Evolutionary conservation across 1,139 yeast species (phyloP).

Genomic region (Debaryomyces udenii): DNA sequence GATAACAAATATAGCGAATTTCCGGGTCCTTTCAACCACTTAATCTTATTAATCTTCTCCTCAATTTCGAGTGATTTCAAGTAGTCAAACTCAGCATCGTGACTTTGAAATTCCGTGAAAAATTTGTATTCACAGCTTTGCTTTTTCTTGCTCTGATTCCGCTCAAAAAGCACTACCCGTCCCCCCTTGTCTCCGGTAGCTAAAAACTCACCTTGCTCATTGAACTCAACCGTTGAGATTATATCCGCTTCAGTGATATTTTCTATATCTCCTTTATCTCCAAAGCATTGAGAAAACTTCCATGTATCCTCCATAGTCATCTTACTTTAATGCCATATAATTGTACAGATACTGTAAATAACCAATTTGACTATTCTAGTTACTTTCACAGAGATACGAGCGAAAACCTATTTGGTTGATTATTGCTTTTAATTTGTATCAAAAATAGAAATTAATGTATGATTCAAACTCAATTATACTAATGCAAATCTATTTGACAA

Average conservation of each 20-base stretch:
- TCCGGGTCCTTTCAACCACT: conserved; percentile 90
- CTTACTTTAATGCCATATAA: conserved; percentile 4
- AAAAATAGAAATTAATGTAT: conserved; percentile 3
- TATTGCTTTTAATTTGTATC: conserved; percentile 5
- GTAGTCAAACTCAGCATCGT: conserved; percentile 98
- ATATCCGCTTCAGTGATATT: conserved; percentile 97
- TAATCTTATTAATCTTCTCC: conserved; percentile 96
- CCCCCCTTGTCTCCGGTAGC: conserved; percentile 99
- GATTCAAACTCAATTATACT: conserved; percentile 6
- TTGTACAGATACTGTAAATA: not conserved
- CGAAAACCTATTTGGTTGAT: not conserved
- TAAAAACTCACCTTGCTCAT: conserved; percentile 88
- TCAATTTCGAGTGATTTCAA: conserved; percentile 94
- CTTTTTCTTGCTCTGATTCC: conserved; percentile 76
- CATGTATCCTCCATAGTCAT: conserved; percentile 41
- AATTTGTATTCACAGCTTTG: conserved; percentile 84
- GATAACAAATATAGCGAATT: conserved; percentile 86
- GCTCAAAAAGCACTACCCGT: conserved; percentile 91
- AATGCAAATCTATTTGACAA: not conserved
- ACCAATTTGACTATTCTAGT: too few species aligned
- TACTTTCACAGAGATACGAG: too few species aligned
- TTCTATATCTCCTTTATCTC: conserved; percentile 97
- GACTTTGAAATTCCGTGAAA: conserved; percentile 96
- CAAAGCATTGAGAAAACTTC: conserved; percentile 92
- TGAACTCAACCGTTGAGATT: conserved; percentile 96